A percentile compares a stretch with the other conserved stretches of the same genome.
phyloP scores from a whole-genome alignment of 2,329 filamentous ascomycete genomes.

The Aschersonia sp. region DNA sequence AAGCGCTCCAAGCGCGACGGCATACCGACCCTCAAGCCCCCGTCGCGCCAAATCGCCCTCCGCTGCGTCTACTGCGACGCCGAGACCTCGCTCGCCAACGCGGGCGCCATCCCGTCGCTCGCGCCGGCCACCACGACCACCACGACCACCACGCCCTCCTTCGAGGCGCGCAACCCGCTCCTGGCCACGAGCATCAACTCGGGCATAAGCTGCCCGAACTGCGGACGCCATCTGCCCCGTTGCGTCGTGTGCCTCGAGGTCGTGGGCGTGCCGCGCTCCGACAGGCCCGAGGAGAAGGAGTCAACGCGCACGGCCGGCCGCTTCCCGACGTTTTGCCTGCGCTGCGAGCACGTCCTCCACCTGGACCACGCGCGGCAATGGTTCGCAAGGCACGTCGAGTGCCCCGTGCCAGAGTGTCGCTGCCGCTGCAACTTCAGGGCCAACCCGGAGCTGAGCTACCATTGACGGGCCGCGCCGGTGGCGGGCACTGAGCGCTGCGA shows the following conservation, averaged over 20 bases:
- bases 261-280: constrained; percentile 48
- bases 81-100: constrained; percentile 34
- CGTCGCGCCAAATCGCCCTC: constrained; percentile 56
- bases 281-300: constrained; percentile 35
- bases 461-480: constrained; percentile 7
- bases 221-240: constrained; percentile 49
- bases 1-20: constrained; percentile 52
- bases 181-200: constrained; percentile 41
- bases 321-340: constrained; percentile 55
- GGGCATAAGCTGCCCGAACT: constrained; percentile 51
- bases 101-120: constrained; percentile 9
- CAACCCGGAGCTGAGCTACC: constrained; percentile 43
- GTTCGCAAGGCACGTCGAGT: constrained; percentile 51
- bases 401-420: constrained; percentile 53
- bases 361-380: constrained; percentile 52
- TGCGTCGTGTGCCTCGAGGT: constrained; percentile 55
- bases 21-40: constrained; percentile 44
- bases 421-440: constrained; percentile 49
- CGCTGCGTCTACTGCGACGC: constrained; percentile 65
- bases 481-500: no score
- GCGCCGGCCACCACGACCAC: neutral
- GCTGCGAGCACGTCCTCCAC: constrained; percentile 54
- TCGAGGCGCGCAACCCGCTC: constrained; percentile 36
- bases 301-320: constrained; percentile 36
- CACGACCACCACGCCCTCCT: constrained; percentile 9